Percentiles rank a stretch among this genome's conserved stretches.
Conservation (phyloP, 352 stramenopile genomes). For the Globisporangium solare region DNA sequence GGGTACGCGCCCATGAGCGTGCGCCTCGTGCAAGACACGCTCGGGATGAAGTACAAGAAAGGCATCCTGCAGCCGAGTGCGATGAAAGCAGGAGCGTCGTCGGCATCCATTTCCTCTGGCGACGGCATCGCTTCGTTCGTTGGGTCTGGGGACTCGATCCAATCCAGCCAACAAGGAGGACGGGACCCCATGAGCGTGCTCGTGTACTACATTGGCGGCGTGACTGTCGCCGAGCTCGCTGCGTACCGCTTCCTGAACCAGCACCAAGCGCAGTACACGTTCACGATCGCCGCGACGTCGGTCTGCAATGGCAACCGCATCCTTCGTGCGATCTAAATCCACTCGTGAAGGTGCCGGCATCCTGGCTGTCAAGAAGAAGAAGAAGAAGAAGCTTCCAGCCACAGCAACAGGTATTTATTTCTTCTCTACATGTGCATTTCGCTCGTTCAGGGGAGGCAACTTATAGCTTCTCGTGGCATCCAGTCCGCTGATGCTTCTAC, state of each 20-base stretch:
- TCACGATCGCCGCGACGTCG: constrained; percentile 66
- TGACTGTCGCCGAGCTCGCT: constrained; percentile 79
- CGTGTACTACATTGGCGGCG: constrained; percentile 81
- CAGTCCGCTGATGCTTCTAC: too few species aligned
- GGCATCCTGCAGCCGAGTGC: constrained; percentile 8
- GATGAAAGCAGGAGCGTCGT: constrained; percentile 1
- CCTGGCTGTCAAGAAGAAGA: too few species aligned
- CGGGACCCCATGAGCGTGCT: constrained; percentile 31
- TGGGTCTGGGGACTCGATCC: constrained; percentile 5
- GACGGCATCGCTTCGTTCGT: background rate
- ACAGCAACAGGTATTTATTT: too few species aligned
- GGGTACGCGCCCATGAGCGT: constrained; percentile 84
- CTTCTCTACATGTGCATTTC: too few species aligned
- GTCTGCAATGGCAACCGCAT: constrained; percentile 71
- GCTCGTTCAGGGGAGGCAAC: too few species aligned
- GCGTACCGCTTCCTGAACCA: constrained; percentile 74
- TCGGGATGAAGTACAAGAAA: constrained; percentile 63
- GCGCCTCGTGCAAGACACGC: constrained; percentile 65
- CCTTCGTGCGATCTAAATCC: constrained; percentile 47
- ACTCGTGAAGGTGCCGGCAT: too few species aligned
- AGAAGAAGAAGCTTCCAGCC: too few species aligned
- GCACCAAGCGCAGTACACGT: constrained; percentile 52
- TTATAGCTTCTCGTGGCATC: too few species aligned
- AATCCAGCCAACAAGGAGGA: constrained; percentile 1
- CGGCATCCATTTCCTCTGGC: background rate